Conservation (phyloP, 345 rosid genomes). For the Murraya koenigii region DNA sequence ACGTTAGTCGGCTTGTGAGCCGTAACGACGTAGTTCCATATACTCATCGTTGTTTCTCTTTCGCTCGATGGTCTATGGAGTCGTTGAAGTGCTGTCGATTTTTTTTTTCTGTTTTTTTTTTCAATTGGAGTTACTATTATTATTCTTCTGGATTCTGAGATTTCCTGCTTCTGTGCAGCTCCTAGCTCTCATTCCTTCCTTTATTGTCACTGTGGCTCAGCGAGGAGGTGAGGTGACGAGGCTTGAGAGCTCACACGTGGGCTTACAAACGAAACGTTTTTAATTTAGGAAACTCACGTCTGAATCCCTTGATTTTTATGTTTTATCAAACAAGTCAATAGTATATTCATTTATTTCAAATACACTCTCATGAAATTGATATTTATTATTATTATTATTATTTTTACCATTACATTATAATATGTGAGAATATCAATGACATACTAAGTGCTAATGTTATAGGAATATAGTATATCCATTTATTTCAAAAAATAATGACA, state of each 20-base stretch:
- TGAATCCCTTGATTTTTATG: rapidly evolving
- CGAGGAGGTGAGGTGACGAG: not conserved
- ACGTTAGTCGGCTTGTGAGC: conserved; percentile 85
- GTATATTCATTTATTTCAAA: not conserved
- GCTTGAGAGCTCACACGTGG: not conserved
- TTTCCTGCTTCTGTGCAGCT: not conserved
- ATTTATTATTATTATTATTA: no score
- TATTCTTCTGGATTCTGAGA: not conserved
- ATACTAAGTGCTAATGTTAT: no score
- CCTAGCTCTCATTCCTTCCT: not conserved
- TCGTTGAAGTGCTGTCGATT: not conserved
- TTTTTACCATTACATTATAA: no score
- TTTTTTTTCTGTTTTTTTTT: not conserved
- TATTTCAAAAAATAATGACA: not conserved
- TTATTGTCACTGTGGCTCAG: not conserved
- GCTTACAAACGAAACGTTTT: no score
- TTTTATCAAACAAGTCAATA: no score
- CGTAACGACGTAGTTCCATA: conserved; percentile 59
- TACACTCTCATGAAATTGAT: not conserved
- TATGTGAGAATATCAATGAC: no score
- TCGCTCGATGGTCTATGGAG: not conserved
- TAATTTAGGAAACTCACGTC: no score
- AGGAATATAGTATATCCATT: not conserved
- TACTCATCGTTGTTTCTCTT: conserved; percentile 29
- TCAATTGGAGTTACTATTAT: not conserved